phyloP scores from a whole-genome alignment of 1,284 basidiomycete species.

The Ganoderma multipileum region DNA sequence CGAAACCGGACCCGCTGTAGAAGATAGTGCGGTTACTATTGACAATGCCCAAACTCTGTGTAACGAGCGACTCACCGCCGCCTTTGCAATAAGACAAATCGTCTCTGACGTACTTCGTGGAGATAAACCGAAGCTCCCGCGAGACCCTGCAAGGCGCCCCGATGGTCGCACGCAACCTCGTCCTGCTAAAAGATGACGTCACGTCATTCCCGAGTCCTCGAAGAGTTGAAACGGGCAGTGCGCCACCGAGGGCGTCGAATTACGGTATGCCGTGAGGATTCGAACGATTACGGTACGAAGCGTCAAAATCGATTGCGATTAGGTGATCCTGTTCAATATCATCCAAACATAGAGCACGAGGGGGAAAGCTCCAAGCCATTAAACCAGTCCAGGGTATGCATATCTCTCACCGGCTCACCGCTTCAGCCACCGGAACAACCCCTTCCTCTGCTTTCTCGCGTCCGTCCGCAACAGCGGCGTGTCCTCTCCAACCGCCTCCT shows the following conservation, averaged over 20 bases:
- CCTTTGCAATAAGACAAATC: not conserved
- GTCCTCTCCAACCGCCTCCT: conserved; percentile 28
- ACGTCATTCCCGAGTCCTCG: not conserved
- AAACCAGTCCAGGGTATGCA: not conserved
- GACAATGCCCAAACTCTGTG: not conserved
- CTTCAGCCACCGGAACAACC: conserved; percentile 23
- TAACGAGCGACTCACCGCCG: not conserved
- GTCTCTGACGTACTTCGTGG: not conserved
- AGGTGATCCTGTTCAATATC: not conserved
- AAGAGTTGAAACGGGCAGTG: not conserved
- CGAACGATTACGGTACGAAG: not conserved
- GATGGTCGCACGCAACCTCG: not conserved
- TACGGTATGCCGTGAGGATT: too few relatives aligned
- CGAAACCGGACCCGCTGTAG: not conserved
- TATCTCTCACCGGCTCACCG: conserved; percentile 8
- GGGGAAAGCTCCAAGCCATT: not conserved
- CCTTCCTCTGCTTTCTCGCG: conserved; percentile 10
- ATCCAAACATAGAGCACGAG: not conserved
- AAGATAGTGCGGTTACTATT: not conserved
- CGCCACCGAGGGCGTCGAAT: not conserved
- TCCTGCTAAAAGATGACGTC: not conserved
- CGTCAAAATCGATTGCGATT: not conserved
- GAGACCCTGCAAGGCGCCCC: not conserved
- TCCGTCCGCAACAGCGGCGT: conserved; percentile 34
- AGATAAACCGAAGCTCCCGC: not conserved